Evolutionary conservation across 805 yeast genomes (phyloP), one percentile per base, ranked within the genome.

Genomic region (Candida chauliodis): DNA sequence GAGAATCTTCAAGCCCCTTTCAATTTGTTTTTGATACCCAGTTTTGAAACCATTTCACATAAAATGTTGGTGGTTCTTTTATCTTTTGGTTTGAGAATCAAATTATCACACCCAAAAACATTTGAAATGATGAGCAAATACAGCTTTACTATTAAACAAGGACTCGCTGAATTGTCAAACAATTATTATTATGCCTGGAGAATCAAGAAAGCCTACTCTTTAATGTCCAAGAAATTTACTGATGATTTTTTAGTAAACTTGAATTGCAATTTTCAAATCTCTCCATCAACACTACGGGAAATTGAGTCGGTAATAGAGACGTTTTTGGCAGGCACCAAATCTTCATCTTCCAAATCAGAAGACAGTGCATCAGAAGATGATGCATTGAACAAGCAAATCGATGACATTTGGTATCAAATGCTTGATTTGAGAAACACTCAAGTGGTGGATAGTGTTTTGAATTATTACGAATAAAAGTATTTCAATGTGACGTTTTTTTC

Each of bases 331-430:
- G 8, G 10, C 10, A 27, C 13, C 11, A 27, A 15, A 5, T 27
- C 30, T 11, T 19, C 30, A n/a, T n/a, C n/a, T n/a, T n/a, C n/a
- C n/a, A n/a, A n/a, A n/a, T n/a, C n/a, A n/a, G n/a, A n/a, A n/a
- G 14, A 14, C 8, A 27, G 8, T 4, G 8, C 18, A 16, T 27
- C 8, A 9, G 30, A 27, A 8, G 25, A 33, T 19, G 6, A 11
- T 3, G n/a, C 19, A 3, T 23, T 33, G 10, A 20, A 15, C 24
- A 29, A 33, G 17, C 36, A 23, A 11, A 33, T 24, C 24, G 36
- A 33, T 17, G 17, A 22, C 24, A 33, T 24, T 4, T 33, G 29
- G 36, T 5, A 17, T 15, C 29, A 23, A 17, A 33, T 30, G 34
- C 6, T 16, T 6, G 14, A 19, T 21, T 19, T 33, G 8, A 23